Percentiles rank a stretch among this genome's conserved stretches.
Evolutionary conservation across 73 alveolate species (phyloP).

Genomic region (Symbiodinium pilosum): DNA sequence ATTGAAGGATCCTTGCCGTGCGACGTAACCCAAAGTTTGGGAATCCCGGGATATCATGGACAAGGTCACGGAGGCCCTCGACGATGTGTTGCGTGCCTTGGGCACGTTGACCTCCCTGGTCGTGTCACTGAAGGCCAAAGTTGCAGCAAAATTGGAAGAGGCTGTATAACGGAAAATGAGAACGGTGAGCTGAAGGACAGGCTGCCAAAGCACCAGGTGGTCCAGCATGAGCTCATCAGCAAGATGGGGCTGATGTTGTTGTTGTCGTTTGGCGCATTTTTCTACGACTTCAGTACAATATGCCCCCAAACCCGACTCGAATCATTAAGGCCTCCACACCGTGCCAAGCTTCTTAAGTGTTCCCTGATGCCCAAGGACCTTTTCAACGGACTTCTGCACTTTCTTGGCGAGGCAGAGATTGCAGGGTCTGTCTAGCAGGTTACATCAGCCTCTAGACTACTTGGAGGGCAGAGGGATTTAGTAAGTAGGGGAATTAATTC

Average conservation of each 20-base stretch:
- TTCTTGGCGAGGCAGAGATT: neutral
- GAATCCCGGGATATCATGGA: no score
- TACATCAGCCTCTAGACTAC: no score
- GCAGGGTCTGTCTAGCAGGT: no score
- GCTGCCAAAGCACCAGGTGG: neutral
- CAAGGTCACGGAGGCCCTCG: no score
- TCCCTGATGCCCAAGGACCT: neutral
- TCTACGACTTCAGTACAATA: neutral
- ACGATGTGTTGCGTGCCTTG: no score
- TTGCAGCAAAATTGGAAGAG: neutral
- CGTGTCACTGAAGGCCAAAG: neutral
- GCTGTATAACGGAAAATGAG: neutral
- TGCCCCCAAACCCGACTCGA: neutral
- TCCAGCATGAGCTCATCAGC: neutral
- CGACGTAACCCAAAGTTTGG: no score
- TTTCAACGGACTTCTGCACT: neutral
- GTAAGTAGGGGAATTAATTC: no score
- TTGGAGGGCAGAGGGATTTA: no score
- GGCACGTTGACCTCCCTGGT: no score
- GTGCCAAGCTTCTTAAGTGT: no score
- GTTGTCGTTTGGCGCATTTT: neutral
- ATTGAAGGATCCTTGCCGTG: no score
- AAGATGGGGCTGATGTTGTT: neutral
- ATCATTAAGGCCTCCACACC: no score
- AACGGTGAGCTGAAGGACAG: neutral